Base-by-base conservation (phyloP, 2,329 filamentous ascomycete genomes). In the Aspergillus novoparasiticus region DNA sequence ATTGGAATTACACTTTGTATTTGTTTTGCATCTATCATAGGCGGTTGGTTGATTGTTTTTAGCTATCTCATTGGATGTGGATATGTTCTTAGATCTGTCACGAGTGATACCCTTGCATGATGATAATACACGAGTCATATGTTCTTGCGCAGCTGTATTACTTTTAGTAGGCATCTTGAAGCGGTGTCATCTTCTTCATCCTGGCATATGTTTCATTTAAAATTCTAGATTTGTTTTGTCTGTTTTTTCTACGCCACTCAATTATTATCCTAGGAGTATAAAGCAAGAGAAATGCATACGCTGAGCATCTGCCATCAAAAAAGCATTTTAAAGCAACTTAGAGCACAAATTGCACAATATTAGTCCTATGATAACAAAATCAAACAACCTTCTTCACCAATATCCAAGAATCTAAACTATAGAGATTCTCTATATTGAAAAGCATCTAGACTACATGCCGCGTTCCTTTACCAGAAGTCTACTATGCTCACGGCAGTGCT, bases 101-200 rank as follows among this genome's bases (percentile, higher is more conserved):
- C 32, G 59, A 67, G 59, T 67, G 66, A 69, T 69, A 69, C 65
- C 65, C 67, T 62, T 64, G 39, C 60, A 53, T 59, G 39, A 54
- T 54, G 51, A 55, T 55, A 55, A 36, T 45, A 58, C 55, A 55
- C 23, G 23, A 61, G 36, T 56, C 28, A 56, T 41, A 45, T 30
- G 19, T 48, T 45, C 16, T 23, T 55, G 21, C n/a, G 5, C n/a
- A 41, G 39, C 6, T n/a, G 39, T 19, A 41, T n/a, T n/a, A 2
- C 6, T 41, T 41, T 41, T 41, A 10, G 39, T 19, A 19, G 39
- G 6, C 19, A 41, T n/a, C 19, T 41, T n/a, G 6, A 5, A 41
- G 19, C 39, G 19, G 16, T 19, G 19, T n/a, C 6, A 4, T 41
- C 8, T 19, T 5, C 19, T 41, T 41, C 39, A n/a, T 41, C 6